phyloP scores from a whole-genome alignment of 2,329 filamentous ascomycete species.

The Calonectria leucothoes region DNA sequence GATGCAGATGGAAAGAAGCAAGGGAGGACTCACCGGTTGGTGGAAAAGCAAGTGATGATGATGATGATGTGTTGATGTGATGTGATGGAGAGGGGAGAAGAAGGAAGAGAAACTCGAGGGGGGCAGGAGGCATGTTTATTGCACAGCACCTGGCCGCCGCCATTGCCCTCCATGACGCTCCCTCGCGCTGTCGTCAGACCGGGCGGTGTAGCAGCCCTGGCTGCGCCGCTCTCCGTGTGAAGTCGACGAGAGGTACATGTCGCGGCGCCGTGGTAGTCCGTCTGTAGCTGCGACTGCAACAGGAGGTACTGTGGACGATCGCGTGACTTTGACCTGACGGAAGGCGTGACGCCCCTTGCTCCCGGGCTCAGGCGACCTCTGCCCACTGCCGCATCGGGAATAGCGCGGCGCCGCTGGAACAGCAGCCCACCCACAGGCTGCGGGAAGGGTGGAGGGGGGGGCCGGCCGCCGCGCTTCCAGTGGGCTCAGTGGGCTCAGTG shows the following conservation, averaged over 20 bases:
- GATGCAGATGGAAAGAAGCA: background rate
- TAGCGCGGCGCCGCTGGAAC: slow-evolving; percentile 32
- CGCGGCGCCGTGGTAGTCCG: slow-evolving; percentile 1
- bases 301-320: slow-evolving; percentile 36
- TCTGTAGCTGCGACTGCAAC: slow-evolving; percentile 19
- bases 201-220: slow-evolving; percentile 55
- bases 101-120: slow-evolving; percentile 40
- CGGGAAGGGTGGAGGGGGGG: slow-evolving; percentile 4
- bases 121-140: slow-evolving; percentile 48
- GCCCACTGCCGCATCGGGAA: slow-evolving; percentile 34
- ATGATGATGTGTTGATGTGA: slow-evolving; percentile 38
- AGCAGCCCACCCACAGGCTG: slow-evolving; percentile 18
- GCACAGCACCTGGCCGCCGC: slow-evolving; percentile 34
- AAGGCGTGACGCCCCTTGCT: slow-evolving; percentile 43
- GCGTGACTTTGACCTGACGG: slow-evolving; percentile 47
- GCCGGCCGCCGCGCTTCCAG: background rate
- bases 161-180: slow-evolving; percentile 30
- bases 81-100: slow-evolving; percentile 41
- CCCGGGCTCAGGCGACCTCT: slow-evolving; percentile 42
- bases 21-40: slow-evolving; percentile 32
- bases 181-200: slow-evolving; percentile 53
- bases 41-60: slow-evolving; percentile 38
- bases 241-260: slow-evolving; percentile 17
- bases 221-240: slow-evolving; percentile 31
- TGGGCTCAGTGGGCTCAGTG: background rate